Evolutionary conservation across 306 rosid genomes (phyloP).

Genomic region (Psophocarpus tetragonolobus): DNA sequence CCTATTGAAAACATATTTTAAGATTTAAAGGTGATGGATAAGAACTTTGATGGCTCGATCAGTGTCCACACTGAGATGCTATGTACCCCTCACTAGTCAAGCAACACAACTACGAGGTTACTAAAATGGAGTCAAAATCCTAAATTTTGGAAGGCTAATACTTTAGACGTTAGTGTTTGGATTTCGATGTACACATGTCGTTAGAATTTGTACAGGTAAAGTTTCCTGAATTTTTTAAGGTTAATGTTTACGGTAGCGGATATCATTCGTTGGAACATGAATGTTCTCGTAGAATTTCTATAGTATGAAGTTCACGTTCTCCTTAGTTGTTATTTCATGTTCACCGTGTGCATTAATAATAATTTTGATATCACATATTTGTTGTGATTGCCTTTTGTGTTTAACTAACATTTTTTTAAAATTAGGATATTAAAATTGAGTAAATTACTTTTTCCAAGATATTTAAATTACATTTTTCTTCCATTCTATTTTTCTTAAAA

Average conservation of each 20-base stretch:
- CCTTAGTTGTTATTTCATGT: constrained; percentile 10
- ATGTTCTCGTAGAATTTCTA: constrained; percentile 25
- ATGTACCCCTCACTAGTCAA: constrained; percentile 93
- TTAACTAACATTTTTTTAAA: not conserved
- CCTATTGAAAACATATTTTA: constrained; percentile 90
- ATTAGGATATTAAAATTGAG: not conserved
- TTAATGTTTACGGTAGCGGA: not conserved
- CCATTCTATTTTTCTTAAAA: too few species aligned
- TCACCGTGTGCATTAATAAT: not conserved
- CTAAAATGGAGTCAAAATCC: constrained; percentile 32
- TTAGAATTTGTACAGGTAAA: constrained; percentile 24
- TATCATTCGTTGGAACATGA: constrained; percentile 6
- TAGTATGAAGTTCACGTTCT: constrained; percentile 8
- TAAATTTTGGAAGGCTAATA: constrained; percentile 6
- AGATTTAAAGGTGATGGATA: constrained; percentile 87
- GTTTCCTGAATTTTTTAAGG: constrained; percentile 6
- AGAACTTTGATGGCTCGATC: constrained; percentile 74
- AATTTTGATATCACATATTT: not conserved
- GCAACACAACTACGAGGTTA: constrained; percentile 72
- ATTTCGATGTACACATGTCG: not conserved
- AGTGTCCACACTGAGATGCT: constrained; percentile 64
- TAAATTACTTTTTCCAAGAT: too few species aligned
- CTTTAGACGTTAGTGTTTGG: not conserved
- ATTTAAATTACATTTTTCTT: too few species aligned
- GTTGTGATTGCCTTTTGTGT: not conserved